These are phyloP conservation scores for Dendrobium chrysotoxum DNA, from an alignment of 106 monocot species.

Conservation along the genomic window DNA sequence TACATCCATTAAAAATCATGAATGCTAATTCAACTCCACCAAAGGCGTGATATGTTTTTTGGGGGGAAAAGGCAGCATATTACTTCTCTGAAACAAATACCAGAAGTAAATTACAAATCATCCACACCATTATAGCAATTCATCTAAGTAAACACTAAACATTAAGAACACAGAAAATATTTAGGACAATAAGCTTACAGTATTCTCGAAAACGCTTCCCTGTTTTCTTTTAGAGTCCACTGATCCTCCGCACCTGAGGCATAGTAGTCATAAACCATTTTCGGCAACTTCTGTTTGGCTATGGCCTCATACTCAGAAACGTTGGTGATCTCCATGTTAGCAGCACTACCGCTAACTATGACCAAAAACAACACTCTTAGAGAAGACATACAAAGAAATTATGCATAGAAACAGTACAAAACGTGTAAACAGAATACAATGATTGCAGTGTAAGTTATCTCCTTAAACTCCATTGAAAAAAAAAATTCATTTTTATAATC, in stretches of 20 bases:
- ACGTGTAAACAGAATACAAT: not conserved
- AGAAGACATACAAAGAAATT: not conserved
- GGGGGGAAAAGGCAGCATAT: no score
- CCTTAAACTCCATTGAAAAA: not conserved
- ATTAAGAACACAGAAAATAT: no score
- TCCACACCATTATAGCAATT: no score
- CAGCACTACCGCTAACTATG: not conserved
- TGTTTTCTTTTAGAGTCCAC: slow-evolving; percentile 74
- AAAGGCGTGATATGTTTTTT: not conserved
- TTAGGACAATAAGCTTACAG: slow-evolving; percentile 30
- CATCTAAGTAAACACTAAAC: no score
- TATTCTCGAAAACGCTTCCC: slow-evolving; percentile 79
- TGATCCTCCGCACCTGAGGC: slow-evolving; percentile 75
- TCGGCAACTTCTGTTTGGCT: slow-evolving; percentile 71
- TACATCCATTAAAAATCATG: no score
- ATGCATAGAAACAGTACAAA: not conserved
- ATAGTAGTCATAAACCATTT: slow-evolving; percentile 81
- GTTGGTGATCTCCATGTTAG: slow-evolving; percentile 51
- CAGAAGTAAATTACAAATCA: not conserved
- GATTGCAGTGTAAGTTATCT: not conserved
- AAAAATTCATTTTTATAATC: not conserved
- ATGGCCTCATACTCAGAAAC: slow-evolving; percentile 60
- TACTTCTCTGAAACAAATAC: not conserved
- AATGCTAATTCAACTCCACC: no score
- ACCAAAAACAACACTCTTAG: not conserved